Percentiles rank a stretch among this genome's conserved stretches.
Evolutionary conservation across 306 rosid species (phyloP).

Genomic region (Astragalus glycyphyllos): DNA sequence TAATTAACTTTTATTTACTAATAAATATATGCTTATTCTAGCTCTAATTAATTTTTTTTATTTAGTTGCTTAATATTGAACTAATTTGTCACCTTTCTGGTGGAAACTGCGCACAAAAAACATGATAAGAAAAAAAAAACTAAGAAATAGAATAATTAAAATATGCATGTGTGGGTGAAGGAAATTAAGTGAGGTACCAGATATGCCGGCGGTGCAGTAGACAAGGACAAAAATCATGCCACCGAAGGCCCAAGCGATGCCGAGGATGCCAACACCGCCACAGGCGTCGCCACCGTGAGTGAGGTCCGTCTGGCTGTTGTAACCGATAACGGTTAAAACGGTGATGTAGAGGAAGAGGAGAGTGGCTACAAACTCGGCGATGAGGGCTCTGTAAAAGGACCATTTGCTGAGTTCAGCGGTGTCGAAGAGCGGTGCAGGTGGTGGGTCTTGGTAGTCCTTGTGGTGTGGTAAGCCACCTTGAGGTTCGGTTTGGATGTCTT

Average conservation of each 20-base stretch:
- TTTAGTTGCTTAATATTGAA: too few species aligned
- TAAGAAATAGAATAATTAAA: too few species aligned
- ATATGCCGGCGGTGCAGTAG: constrained; percentile 93
- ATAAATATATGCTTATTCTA: too few species aligned
- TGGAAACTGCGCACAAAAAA: too few species aligned
- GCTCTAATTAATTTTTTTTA: too few species aligned
- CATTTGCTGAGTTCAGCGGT: constrained; percentile 85
- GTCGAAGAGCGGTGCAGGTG: constrained; percentile 87
- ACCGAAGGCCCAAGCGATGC: constrained; percentile 99
- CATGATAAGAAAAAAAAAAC: too few species aligned
- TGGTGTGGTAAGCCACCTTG: constrained; percentile 47
- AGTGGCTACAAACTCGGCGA: constrained; percentile 88
- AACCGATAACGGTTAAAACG: constrained; percentile 87
- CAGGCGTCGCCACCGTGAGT: too few species aligned
- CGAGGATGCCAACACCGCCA: constrained; percentile 77
- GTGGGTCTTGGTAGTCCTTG: constrained; percentile 87
- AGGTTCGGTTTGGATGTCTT: constrained; percentile 56
- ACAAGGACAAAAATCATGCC: constrained; percentile 97
- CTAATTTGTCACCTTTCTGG: too few species aligned
- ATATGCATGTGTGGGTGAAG: too few species aligned
- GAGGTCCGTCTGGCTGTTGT: constrained; percentile 22
- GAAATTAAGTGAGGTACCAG: constrained; percentile 49
- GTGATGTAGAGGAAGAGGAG: constrained; percentile 92
- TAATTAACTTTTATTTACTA: too few species aligned
- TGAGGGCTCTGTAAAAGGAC: constrained; percentile 93